Conservation (phyloP, 2,329 filamentous ascomycete species). For the Epichloe hybrida region DNA sequence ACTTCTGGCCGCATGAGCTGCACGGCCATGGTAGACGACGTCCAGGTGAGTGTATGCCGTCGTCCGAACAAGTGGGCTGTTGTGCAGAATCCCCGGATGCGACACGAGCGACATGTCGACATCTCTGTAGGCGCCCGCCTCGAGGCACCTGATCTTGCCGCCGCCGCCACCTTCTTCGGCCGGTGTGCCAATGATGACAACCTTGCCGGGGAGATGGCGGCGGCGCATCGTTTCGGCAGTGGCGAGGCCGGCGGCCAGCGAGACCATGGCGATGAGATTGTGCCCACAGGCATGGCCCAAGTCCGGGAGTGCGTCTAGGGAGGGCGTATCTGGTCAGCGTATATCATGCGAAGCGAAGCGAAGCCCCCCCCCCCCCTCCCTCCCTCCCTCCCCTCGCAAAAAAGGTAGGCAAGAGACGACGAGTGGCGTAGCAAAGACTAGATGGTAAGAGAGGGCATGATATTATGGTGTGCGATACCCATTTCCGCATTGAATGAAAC, state of each 20-base stretch:
- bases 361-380: neutral
- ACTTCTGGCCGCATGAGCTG: constrained; percentile 39
- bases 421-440: neutral
- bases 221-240: constrained; percentile 29
- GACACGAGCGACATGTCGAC: constrained; percentile 12
- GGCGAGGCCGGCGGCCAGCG: constrained; percentile 32
- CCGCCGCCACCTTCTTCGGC: constrained; percentile 32
- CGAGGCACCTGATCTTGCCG: constrained; percentile 31
- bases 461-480: constrained; percentile 6
- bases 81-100: constrained; percentile 20
- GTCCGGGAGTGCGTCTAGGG: constrained; percentile 25
- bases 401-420: too few species aligned
- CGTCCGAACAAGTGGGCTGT: constrained; percentile 35
- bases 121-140: constrained; percentile 24
- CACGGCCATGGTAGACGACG: constrained; percentile 38
- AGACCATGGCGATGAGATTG: constrained; percentile 29
- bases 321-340: neutral
- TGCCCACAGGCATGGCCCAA: constrained; percentile 41
- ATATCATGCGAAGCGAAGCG: neutral
- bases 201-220: constrained; percentile 27
- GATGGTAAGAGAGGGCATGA: neutral
- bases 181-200: constrained; percentile 35
- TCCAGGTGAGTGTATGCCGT: constrained; percentile 35
- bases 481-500: constrained; percentile 30
- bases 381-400: too few species aligned